Percentiles rank a stretch among this genome's conserved stretches.
These are phyloP conservation scores for Sophora flavescens DNA, from an alignment of 306 rosid genomes.

Conservation along the genomic window DNA sequence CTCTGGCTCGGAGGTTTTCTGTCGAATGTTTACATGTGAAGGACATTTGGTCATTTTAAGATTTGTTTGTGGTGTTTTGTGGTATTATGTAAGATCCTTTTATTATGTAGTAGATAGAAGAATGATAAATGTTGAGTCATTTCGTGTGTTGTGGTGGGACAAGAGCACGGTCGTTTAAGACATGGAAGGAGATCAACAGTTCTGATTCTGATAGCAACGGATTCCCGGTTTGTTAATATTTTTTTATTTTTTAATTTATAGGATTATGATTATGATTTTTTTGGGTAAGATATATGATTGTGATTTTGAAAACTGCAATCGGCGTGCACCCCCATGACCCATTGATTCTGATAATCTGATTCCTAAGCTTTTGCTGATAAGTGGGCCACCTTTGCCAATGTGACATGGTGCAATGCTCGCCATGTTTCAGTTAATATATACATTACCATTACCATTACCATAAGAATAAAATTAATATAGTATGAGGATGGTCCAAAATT, in stretches of 20 bases:
- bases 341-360: too few relatives aligned
- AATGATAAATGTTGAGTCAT: neutral
- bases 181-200: constrained; percentile 48
- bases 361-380: neutral
- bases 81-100: neutral
- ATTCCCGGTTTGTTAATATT: constrained; percentile 47
- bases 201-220: constrained; percentile 49
- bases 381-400: constrained; percentile 36
- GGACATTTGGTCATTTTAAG: constrained; percentile 19
- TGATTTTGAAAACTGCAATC: neutral
- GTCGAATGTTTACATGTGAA: constrained; percentile 63
- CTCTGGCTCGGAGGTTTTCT: constrained; percentile 51
- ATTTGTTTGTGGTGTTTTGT: neutral
- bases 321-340: neutral
- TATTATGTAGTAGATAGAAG: neutral
- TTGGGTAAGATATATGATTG: neutral
- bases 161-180: constrained; percentile 55
- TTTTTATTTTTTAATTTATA: neutral
- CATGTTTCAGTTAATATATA: neutral
- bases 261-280: too few relatives aligned
- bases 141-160: constrained; percentile 23
- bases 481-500: too few relatives aligned
- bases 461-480: neutral
- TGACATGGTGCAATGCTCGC: neutral
- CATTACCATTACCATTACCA: too few relatives aligned